A percentile compares a stretch with the other conserved stretches of the same genome.
These are phyloP conservation scores for Tricholoma bakamatsutake DNA, from an alignment of 768 basidiomycete species.

Conservation along the genomic window DNA sequence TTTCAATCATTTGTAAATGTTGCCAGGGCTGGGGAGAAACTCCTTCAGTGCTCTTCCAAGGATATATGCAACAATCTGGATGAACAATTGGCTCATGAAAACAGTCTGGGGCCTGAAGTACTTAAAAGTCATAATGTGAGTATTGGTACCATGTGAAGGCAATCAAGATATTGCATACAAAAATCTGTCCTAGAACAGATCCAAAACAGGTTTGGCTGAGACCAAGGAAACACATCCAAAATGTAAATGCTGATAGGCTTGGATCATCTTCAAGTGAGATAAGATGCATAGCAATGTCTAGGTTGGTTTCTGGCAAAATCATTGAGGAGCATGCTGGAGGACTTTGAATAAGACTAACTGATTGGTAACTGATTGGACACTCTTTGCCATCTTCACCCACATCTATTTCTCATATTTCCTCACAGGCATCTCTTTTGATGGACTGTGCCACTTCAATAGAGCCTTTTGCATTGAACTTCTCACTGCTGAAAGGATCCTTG, in stretches of 20 bases:
- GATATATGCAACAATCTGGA: slow-evolving; percentile 48
- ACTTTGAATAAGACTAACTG: background rate
- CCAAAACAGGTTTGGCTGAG: slow-evolving; percentile 53
- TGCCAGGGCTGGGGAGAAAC: slow-evolving; percentile 30
- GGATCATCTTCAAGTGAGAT: slow-evolving; percentile 52
- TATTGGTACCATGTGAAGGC: background rate
- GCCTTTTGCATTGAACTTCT: slow-evolving; percentile 19
- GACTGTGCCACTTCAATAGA: slow-evolving; percentile 14
- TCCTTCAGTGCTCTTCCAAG: slow-evolving; percentile 41
- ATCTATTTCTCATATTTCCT: slow-evolving; percentile 18
- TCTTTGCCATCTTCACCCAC: slow-evolving; percentile 5
- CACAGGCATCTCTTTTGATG: slow-evolving; percentile 22
- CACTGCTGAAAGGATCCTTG: slow-evolving; percentile 16
- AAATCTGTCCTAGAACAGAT: slow-evolving; percentile 30
- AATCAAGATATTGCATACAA: slow-evolving; percentile 18
- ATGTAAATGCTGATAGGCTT: slow-evolving; percentile 41
- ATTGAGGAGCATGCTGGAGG: background rate
- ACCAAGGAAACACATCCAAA: slow-evolving; percentile 51
- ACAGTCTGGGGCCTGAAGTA: slow-evolving; percentile 36
- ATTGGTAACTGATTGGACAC: slow-evolving; percentile 1
- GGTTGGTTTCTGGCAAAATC: slow-evolving; percentile 31
- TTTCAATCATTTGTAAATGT: slow-evolving; percentile 19
- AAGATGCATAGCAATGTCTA: slow-evolving; percentile 41
- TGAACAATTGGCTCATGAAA: slow-evolving; percentile 42
- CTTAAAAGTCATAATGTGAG: slow-evolving; percentile 17